Evolutionary conservation across 1,284 basidiomycete genomes (phyloP), one percentile per base, ranked within the genome.

Genomic region (Cronartium quercuum): DNA sequence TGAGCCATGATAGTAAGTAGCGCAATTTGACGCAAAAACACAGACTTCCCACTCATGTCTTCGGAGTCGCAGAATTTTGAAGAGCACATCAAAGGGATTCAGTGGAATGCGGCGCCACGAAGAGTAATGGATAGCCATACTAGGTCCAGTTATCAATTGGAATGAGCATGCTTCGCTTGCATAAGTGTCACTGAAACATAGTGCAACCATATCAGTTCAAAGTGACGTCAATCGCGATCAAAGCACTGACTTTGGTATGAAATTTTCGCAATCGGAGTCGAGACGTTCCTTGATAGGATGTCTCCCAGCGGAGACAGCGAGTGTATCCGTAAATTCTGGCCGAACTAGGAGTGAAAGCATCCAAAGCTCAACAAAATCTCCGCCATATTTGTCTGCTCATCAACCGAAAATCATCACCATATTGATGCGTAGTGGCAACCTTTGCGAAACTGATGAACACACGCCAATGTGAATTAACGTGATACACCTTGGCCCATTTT

Each of bases 301-400:
- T 7, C 90, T 86, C 1, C 92, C 91, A 0, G 87, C 86, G 80
- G 92, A 92, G 80, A 95, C 89, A 15, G 91, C 92, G 5, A 95
- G 83, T 0, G 90, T 91, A 1, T 88, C 89, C 1, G 89, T 91
- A 78, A 93, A 94, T 79, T 92, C 90, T 0, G 93, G 93, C 1
- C 92, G 89, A 13, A 90, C 92, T 94, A 77, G 7, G 13, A 13
- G 12, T 34, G 1, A 3, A 10, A 57, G 35, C n/a, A 34, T 34
- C 24, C 21, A 55, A 63, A 18, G 18, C 82, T 63, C 75, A 91
- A 91, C 29, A 29, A 29, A 29, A 29, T 29, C 29, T 29, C 29
- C 29, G 29, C 29, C 86, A 80, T 91, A 91, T 77, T 86, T 88
- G 61, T 87, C 86, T 80, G 90, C 90, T 91, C 74, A 68, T 38